Evolutionary conservation across 352 stramenopile species (phyloP), one percentile per base, ranked within the genome.

Genomic region (Pythium volutum): DNA sequence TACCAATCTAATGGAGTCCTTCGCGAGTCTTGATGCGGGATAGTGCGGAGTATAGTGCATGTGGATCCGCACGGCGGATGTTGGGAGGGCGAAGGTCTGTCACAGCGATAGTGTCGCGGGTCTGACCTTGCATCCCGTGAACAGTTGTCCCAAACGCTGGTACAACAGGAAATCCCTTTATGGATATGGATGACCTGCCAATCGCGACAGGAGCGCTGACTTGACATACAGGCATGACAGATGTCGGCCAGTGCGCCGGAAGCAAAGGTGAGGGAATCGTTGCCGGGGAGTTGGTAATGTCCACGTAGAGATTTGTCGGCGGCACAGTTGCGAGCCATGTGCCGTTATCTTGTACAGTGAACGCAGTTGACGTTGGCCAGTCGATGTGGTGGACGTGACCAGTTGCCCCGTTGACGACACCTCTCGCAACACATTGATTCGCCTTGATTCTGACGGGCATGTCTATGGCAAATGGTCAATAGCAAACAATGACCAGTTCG

Each of bases 101-200:
- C n/a, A 73, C 22, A 2, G 36, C 57, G 27, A 67, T 53, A 1
- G 48, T 8, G 25, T 62, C 46, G 6, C 38, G 38, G 8, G 61
- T 73, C 4, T 64, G 41, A 6, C 66, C 56, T 23, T 73, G 66
- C 4, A 73, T 49, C 1, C 66, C 61, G 23, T 73, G 62, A 0
- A 70, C 61, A 3, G 67, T 74, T 1, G 38, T 67, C 0, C 67
- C 57, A 23, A 74, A 74, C 1, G 67, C 67, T 2, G 58, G 58
- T 4, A 62, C 67, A 22, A 74, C 22, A 6, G 53, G 67, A 27
- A 63, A 74, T 14, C 62, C 62, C 27, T 63, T 67, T n/a, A 71
- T 70, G 0, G 47, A 54, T 12, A 70, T 12, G 2, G 43, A 33
- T 7, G 34, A 4, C 1, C 16, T 14, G 15, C 33, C 1, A 34